Evolutionary conservation across 306 rosid species (phyloP), one percentile per base, ranked within the genome.

Genomic region (Nissolia schottii): DNA sequence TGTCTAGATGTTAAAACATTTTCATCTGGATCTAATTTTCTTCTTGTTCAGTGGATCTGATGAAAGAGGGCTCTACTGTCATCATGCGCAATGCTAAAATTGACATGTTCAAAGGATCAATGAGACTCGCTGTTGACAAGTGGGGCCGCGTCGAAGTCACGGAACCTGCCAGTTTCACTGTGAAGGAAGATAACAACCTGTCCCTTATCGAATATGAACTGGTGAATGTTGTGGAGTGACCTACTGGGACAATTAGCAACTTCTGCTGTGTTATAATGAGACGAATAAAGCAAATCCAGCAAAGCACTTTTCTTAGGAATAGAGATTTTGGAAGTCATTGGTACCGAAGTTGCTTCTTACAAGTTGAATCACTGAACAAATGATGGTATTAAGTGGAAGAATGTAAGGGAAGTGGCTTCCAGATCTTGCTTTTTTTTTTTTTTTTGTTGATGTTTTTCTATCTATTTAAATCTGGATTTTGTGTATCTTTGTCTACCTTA

Each of bases 41-140:
- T 23, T 69, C 8, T 23, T 78, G 32, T 76, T 24, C 60, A 82
- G 86, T 82, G 67, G 89, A 82, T 60, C 70, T 76, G 82, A 58
- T 85, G 89, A 82, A 85, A 70, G 89, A 85, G 57, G 89, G 89
- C 37, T 35, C 78, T 29, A 76, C 89, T 3, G 65, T 85, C 45
- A 82, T 70, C 23, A 65, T 85, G 79, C 82, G 89, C 28, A 85
- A 85, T 68, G 86, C 86, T 13, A 85, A 85, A 67, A 81, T 85
- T 4, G 86, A 85, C 80, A 81, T 85, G 86, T 85, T 81, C 67
- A 85, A 85, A 79, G 89, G 89, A 72, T 85, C 86, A 62, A 85
- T 85, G 89, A 79, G 89, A 76, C 86, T 85, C 56, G 89, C 89
- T 32, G 89, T 85, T 67, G 89, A 85, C 77, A 81, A 82, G 68